These are phyloP conservation scores for Hyaloscypha hepaticicola DNA, from an alignment of 495 filamentous ascomycete genomes.

Conservation along the genomic window DNA sequence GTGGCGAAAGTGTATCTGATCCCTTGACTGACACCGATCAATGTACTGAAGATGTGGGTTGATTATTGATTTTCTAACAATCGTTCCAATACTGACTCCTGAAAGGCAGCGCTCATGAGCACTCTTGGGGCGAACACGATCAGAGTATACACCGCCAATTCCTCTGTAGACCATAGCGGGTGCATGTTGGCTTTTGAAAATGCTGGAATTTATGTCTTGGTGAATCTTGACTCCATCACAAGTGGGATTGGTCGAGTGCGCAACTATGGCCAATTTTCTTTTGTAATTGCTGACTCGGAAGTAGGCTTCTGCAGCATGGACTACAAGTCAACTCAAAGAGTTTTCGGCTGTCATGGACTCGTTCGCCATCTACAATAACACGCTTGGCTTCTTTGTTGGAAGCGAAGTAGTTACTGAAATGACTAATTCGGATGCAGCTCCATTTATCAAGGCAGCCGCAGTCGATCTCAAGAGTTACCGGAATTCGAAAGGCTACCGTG, in stretches of 20 bases:
- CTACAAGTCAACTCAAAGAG: constrained; percentile 56
- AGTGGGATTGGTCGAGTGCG: constrained; percentile 70
- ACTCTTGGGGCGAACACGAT: constrained; percentile 77
- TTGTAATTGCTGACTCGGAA: neutral
- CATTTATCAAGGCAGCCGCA: constrained; percentile 74
- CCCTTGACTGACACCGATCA: constrained; percentile 67
- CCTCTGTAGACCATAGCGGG: constrained; percentile 61
- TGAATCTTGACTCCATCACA: constrained; percentile 78
- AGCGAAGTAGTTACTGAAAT: constrained; percentile 70
- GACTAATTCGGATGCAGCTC: constrained; percentile 63
- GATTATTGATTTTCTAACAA: neutral
- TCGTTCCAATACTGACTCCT: neutral
- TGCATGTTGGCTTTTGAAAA: constrained; percentile 67
- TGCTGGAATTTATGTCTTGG: constrained; percentile 73
- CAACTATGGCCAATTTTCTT: neutral
- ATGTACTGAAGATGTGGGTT: constrained; percentile 67
- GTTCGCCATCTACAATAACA: constrained; percentile 74
- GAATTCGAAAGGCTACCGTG: constrained; percentile 68
- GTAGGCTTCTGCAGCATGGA: constrained; percentile 63
- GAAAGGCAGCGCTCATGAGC: constrained; percentile 59
- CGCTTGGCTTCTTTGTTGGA: constrained; percentile 76
- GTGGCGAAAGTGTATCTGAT: constrained; percentile 52
- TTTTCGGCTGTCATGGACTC: constrained; percentile 72
- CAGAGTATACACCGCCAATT: constrained; percentile 80
- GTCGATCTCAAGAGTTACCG: constrained; percentile 78